Percentiles rank a stretch among this genome's conserved stretches.
phyloP scores from a whole-genome alignment of 257 asterid species.

The Solanum piurae region DNA sequence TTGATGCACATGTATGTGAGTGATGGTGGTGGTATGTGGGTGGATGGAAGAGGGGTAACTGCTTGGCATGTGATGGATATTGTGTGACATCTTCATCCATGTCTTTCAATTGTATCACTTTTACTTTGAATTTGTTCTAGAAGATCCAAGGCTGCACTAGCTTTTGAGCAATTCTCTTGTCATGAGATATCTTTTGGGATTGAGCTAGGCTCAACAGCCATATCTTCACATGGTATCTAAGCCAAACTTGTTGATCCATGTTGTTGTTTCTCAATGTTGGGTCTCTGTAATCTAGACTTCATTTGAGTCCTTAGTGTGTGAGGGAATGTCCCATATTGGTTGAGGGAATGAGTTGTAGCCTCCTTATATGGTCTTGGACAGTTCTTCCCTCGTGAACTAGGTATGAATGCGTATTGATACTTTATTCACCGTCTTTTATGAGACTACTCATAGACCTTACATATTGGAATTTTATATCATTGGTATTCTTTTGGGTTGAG shows the following conservation, averaged over 20 bases:
- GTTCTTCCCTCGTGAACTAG: not conserved
- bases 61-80: not conserved
- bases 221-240: not conserved
- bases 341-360: not conserved
- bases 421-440: not conserved
- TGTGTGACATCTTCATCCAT: not conserved
- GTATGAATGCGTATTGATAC: not conserved
- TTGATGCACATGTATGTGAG: not conserved
- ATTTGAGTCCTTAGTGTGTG: not conserved
- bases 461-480: not conserved
- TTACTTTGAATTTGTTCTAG: not conserved
- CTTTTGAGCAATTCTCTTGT: not conserved
- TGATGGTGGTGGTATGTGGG: not conserved
- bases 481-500: not conserved
- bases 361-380: not conserved
- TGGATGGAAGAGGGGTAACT: not conserved
- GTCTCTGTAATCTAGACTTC: not conserved
- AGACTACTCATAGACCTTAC: not conserved
- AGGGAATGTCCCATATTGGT: not conserved
- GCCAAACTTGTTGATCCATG: not conserved
- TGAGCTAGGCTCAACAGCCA: not conserved
- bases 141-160: not conserved
- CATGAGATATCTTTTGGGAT: not conserved
- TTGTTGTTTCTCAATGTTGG: not conserved
- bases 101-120: not conserved